Base-by-base conservation (phyloP, 2,329 filamentous ascomycete genomes). In the Cordyceps tenuipes region DNA sequence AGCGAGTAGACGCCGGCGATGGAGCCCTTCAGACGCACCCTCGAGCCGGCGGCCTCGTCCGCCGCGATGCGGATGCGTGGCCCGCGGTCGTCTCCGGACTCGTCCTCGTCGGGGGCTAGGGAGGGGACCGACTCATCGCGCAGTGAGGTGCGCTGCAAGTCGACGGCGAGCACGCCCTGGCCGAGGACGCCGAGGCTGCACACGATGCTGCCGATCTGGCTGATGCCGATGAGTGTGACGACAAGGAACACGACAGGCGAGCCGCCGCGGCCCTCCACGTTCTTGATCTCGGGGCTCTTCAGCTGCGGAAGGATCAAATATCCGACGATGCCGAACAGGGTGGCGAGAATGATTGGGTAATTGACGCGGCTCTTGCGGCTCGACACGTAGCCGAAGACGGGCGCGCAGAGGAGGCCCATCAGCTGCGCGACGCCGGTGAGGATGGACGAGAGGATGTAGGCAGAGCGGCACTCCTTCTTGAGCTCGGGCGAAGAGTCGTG, bases 181-280 rank as follows among this genome's bases (percentile, higher is more conserved):
- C 91, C 91, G 3, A 99, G 81, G 0, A 94, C 84, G 0, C 90
- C 91, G n/a, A 99, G 81, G 64, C 90, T 96, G 75, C 92, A 97
- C 0, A 99, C 94, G 62, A 99, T 97, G 12, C 91, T 89, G 2
- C 93, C 94, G 63, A 99, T 97, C 73, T 99, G 94, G 68, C 90
- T 95, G 68, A 96, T 84, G 15, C 94, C 94, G 44, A 97, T 84
- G 19, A 96, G 75, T 0, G 87, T 83, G 47, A 91, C 90, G 17
- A 93, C 82, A 13, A 92, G 64, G 69, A 95, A 91, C 17, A 96
- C 85, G 12, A 75, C 77, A 0, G 83, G 81, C 39, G 79, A 84
- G 19, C 89, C 90, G 39, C 89, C 84, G 29, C 87, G 79, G 4
- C 85, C 86, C 34, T 84, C 77, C 0, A 82, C 75, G 61, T 87